A percentile compares a stretch with the other conserved stretches of the same genome.
Conservation (phyloP, 345 rosid species). For the Camelina sativa region DNA sequence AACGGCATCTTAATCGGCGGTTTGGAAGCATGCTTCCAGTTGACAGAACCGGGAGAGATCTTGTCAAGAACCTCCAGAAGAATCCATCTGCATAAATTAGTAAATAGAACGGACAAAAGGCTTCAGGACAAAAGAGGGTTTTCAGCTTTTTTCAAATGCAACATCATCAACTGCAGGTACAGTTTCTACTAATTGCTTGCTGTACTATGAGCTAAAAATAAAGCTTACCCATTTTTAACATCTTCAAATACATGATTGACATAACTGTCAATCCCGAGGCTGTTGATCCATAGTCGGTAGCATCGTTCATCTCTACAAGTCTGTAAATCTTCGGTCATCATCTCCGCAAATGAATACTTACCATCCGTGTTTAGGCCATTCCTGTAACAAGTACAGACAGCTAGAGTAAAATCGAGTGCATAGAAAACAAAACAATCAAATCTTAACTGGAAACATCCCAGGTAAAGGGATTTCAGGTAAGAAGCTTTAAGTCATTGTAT, state of each 20-base stretch:
- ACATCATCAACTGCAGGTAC: constrained; percentile 15
- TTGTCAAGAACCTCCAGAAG: constrained; percentile 94
- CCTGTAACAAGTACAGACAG: constrained; percentile 54
- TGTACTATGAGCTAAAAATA: background rate
- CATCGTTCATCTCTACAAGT: constrained; percentile 93
- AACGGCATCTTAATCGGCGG: constrained; percentile 98
- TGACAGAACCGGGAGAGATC: constrained; percentile 76
- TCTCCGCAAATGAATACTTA: constrained; percentile 81
- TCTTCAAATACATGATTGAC: constrained; percentile 91
- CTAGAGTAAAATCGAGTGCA: background rate
- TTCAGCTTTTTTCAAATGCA: background rate
- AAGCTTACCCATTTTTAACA: constrained; percentile 76
- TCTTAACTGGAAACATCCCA: background rate
- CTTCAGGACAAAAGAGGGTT: background rate
- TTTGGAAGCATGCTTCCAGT: constrained; percentile 91
- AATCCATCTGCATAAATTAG: constrained; percentile 65
- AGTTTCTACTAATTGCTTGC: constrained; percentile 13
- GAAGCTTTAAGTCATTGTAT: background rate
- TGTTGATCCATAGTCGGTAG: constrained; percentile 90
- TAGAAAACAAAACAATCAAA: background rate
- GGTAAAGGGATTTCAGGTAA: constrained; percentile 13
- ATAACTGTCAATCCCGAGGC: constrained; percentile 77
- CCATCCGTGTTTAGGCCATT: constrained; percentile 78
- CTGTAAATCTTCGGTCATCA: constrained; percentile 85
- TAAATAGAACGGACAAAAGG: constrained; percentile 4